A percentile compares a stretch with the other conserved stretches of the same genome.
Conservation (phyloP, 306 rosid species). For the Corylus heterophylla region DNA sequence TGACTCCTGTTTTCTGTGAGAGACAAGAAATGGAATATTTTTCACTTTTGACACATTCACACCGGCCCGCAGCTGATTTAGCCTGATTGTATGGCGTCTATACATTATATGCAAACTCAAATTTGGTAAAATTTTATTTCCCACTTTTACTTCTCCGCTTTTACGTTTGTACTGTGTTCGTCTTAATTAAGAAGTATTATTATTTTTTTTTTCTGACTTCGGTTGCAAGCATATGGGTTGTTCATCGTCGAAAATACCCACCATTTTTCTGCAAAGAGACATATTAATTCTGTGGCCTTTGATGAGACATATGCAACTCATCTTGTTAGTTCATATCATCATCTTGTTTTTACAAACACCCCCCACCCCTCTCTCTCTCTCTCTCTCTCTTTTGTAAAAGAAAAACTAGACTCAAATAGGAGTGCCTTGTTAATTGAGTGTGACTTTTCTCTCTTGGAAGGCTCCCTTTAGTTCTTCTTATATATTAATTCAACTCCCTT, state of each 20-base stretch:
- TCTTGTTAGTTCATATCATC: slow-evolving; percentile 32
- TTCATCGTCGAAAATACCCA: slow-evolving; percentile 35
- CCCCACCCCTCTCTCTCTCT: not conserved
- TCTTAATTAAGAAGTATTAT: slow-evolving; percentile 3
- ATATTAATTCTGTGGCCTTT: slow-evolving; percentile 28
- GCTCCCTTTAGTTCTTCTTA: slow-evolving; percentile 28
- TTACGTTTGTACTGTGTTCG: slow-evolving; percentile 2
- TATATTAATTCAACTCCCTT: slow-evolving; percentile 45
- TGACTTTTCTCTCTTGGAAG: slow-evolving; percentile 47
- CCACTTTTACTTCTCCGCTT: not conserved
- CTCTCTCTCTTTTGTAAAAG: not conserved
- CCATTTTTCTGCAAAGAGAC: slow-evolving; percentile 38
- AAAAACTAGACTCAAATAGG: slow-evolving; percentile 2
- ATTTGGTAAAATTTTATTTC: not conserved
- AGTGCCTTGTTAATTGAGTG: slow-evolving; percentile 29
- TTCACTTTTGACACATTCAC: slow-evolving; percentile 37
- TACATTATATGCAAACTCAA: slow-evolving; percentile 9
- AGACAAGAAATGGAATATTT: slow-evolving; percentile 32
- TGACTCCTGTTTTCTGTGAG: slow-evolving; percentile 26
- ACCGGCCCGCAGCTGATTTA: slow-evolving; percentile 4
- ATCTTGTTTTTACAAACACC: slow-evolving; percentile 31
- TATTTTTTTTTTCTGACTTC: slow-evolving; percentile 18
- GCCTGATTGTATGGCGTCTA: slow-evolving; percentile 10
- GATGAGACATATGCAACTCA: slow-evolving; percentile 42
- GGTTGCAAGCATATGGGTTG: slow-evolving; percentile 32